Evolutionary conservation across 495 filamentous ascomycete species (phyloP).

Genomic region (Aspergillus leporis): DNA sequence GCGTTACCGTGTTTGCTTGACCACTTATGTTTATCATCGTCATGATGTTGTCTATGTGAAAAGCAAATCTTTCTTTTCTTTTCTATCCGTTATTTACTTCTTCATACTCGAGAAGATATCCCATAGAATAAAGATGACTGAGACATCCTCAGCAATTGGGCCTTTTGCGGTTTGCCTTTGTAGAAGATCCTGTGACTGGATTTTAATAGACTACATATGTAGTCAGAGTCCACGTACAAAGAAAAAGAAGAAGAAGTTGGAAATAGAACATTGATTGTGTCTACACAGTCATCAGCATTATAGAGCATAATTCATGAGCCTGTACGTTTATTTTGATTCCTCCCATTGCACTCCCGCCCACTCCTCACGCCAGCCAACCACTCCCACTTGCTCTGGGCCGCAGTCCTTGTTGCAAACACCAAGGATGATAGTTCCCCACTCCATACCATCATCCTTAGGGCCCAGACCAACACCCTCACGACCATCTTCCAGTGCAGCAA

Average conservation of each 20-base stretch:
- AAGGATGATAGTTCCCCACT: slow-evolving; percentile 96
- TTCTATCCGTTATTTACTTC: slow-evolving; percentile 7
- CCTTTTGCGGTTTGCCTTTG: neutral
- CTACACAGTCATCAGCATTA: slow-evolving; percentile 3
- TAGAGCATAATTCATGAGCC: slow-evolving; percentile 7
- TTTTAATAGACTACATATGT: too few species aligned
- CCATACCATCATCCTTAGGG: slow-evolving; percentile 70
- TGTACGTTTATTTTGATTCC: slow-evolving; percentile 47
- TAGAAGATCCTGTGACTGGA: neutral
- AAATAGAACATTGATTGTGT: neutral
- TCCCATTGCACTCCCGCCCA: slow-evolving; percentile 99
- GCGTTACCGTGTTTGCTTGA: slow-evolving; percentile 33
- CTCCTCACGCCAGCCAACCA: slow-evolving; percentile 79
- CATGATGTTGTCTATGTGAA: slow-evolving; percentile 10
- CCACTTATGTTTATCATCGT: slow-evolving; percentile 22
- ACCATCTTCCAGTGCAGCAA: slow-evolving; percentile 82
- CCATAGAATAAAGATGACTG: slow-evolving; percentile 11
- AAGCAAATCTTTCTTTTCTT: slow-evolving; percentile 3
- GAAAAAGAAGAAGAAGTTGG: neutral
- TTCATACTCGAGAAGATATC: slow-evolving; percentile 8
- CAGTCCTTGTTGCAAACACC: slow-evolving; percentile 79
- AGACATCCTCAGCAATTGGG: neutral
- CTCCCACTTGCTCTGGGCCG: slow-evolving; percentile 49
- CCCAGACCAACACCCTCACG: slow-evolving; percentile 60
- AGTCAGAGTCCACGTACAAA: too few species aligned